phyloP scores from a whole-genome alignment of 176 grass and related monocot species.

The Raddia guianensis region DNA sequence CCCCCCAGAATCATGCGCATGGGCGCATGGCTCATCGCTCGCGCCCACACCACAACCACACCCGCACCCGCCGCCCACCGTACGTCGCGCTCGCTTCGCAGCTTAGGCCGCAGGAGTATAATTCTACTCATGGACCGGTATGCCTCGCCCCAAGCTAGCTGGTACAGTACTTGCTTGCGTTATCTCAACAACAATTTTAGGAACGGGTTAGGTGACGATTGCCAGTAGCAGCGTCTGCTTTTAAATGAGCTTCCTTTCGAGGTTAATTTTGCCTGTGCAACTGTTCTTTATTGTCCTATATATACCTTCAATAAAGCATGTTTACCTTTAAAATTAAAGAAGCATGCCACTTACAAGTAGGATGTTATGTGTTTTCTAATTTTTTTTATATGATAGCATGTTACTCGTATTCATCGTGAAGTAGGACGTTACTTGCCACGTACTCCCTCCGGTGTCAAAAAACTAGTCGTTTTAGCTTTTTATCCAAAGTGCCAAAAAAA shows the following conservation, averaged over 20 bases:
- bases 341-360: background rate
- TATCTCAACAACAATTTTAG: background rate
- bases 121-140: background rate
- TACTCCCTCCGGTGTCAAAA: too few relatives aligned
- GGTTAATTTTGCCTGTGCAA: background rate
- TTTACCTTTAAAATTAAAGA: background rate
- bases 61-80: background rate
- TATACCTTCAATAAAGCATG: too few relatives aligned
- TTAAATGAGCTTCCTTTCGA: background rate
- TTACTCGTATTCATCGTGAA: too few relatives aligned
- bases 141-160: background rate
- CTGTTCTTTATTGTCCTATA: background rate
- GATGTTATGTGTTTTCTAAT: too few relatives aligned
- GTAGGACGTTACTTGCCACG: background rate
- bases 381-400: too few relatives aligned
- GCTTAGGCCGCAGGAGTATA: too few relatives aligned
- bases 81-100: too few relatives aligned
- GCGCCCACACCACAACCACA: too few relatives aligned
- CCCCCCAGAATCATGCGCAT: constrained; percentile 42
- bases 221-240: background rate
- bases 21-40: background rate
- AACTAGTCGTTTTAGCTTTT: too few relatives aligned
- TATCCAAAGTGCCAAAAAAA: too few relatives aligned
- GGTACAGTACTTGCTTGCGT: background rate
- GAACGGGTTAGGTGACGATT: background rate